A percentile compares a stretch with the other conserved stretches of the same genome.
phyloP scores from a whole-genome alignment of 2,329 filamentous ascomycete genomes.

The Periconia macrospinosa region DNA sequence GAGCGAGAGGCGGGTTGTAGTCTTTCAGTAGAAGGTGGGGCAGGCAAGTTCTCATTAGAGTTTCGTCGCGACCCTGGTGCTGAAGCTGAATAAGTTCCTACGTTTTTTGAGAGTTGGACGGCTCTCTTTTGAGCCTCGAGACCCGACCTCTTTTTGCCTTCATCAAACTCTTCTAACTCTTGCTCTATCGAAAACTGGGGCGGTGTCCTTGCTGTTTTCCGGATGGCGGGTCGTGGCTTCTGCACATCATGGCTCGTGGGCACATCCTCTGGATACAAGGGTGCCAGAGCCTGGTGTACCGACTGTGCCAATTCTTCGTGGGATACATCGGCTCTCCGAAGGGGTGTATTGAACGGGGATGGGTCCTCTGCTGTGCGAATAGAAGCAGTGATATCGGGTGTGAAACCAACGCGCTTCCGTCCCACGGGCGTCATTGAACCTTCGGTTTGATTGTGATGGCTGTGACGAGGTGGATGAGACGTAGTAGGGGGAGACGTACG shows the following conservation, averaged over 20 bases:
- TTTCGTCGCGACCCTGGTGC: slow-evolving; percentile 38
- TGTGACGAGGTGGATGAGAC: too few species aligned
- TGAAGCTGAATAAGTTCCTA: slow-evolving; percentile 41
- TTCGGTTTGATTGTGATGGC: slow-evolving; percentile 11
- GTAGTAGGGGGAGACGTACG: background rate
- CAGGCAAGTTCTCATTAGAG: slow-evolving; percentile 30
- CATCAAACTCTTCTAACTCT: slow-evolving; percentile 38
- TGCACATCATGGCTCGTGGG: slow-evolving; percentile 24
- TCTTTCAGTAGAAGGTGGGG: slow-evolving; percentile 17
- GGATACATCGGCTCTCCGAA: slow-evolving; percentile 35
- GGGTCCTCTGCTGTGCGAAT: slow-evolving; percentile 24
- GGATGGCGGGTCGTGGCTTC: slow-evolving; percentile 42
- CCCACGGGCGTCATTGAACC: slow-evolving; percentile 31
- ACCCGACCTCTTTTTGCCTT: slow-evolving; percentile 38
- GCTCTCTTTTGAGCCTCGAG: slow-evolving; percentile 39
- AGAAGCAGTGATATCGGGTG: slow-evolving; percentile 19
- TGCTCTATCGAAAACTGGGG: slow-evolving; percentile 37
- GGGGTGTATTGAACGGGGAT: slow-evolving; percentile 33
- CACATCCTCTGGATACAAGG: slow-evolving; percentile 14
- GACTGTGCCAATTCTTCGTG: slow-evolving; percentile 40
- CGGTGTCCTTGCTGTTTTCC: slow-evolving; percentile 34
- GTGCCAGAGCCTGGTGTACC: slow-evolving; percentile 36
- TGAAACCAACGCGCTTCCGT: slow-evolving; percentile 41
- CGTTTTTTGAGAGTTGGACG: slow-evolving; percentile 35
- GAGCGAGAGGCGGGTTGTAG: background rate